A percentile compares a stretch with the other conserved stretches of the same genome.
Evolutionary conservation across 2,329 filamentous ascomycete species (phyloP).

Genomic region (Cordyceps cateniannulata): DNA sequence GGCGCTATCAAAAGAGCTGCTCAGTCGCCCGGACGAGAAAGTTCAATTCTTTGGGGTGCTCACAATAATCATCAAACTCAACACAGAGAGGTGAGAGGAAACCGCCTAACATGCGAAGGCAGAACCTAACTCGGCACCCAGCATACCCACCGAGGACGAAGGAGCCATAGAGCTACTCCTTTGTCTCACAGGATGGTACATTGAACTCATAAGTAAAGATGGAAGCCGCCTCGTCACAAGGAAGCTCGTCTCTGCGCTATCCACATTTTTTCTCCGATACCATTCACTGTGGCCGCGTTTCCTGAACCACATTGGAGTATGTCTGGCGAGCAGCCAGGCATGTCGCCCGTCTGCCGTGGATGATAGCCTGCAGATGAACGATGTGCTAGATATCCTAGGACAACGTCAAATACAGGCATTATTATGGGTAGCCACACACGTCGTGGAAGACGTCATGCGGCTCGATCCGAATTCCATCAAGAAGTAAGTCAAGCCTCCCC

Average conservation of each 20-base stretch:
- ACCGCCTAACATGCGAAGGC: not conserved
- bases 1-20: constrained; percentile 72
- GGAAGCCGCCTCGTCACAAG: constrained; percentile 57
- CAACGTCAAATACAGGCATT: constrained; percentile 45
- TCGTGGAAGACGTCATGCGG: constrained; percentile 40
- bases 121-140: constrained; percentile 18
- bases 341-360: constrained; percentile 18
- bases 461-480: constrained; percentile 56
- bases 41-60: constrained; percentile 89
- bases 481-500: constrained; percentile 33
- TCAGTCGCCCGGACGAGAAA: constrained; percentile 63
- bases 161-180: constrained; percentile 54
- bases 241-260: constrained; percentile 72
- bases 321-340: constrained; percentile 35
- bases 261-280: constrained; percentile 69
- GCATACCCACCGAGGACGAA: constrained; percentile 45
- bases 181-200: constrained; percentile 57
- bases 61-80: constrained; percentile 90
- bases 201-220: constrained; percentile 44
- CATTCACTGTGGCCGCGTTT: constrained; percentile 61
- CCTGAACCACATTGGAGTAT: constrained; percentile 53
- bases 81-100: constrained; percentile 66
- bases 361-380: constrained; percentile 32
- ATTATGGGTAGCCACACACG: constrained; percentile 52
- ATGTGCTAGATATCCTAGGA: constrained; percentile 42